These are phyloP conservation scores for Xylaria digitata DNA, from an alignment of 2,329 filamentous ascomycete genomes.

Conservation along the genomic window DNA sequence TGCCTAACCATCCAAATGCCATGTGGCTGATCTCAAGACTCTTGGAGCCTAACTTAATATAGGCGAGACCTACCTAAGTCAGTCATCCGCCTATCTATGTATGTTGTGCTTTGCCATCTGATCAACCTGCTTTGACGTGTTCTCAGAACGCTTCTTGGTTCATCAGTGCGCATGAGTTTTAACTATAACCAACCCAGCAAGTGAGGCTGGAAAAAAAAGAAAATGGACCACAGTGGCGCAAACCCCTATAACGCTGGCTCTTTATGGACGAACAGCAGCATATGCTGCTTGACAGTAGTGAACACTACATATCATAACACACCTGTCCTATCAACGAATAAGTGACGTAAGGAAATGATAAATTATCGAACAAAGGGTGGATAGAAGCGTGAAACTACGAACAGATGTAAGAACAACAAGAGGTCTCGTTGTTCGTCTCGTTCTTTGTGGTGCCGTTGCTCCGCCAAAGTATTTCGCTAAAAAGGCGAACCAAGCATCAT, in stretches of 20 bases:
- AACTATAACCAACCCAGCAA: neutral
- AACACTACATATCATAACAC: neutral
- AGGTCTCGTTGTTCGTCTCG: neutral
- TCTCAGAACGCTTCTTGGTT: neutral
- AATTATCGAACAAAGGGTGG: neutral
- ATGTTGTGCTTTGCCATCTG: neutral
- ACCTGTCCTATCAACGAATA: neutral
- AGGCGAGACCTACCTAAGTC: neutral
- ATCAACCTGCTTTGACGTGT: neutral
- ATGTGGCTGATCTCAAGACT: neutral
- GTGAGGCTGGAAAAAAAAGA: neutral
- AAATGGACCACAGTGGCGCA: neutral
- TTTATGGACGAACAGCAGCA: no score
- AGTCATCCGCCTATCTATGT: neutral
- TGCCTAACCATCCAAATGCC: neutral
- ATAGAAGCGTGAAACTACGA: neutral
- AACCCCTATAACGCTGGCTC: neutral
- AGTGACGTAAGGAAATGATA: neutral
- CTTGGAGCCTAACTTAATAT: slow-evolving; percentile 5
- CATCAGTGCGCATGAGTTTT: neutral
- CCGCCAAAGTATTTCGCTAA: no score
- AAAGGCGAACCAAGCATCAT: neutral
- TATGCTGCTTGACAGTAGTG: no score
- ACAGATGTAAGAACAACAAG: neutral
- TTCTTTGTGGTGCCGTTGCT: neutral